Conservation (phyloP, 176 grass and related monocot genomes). For the Pontederia crassipes region DNA sequence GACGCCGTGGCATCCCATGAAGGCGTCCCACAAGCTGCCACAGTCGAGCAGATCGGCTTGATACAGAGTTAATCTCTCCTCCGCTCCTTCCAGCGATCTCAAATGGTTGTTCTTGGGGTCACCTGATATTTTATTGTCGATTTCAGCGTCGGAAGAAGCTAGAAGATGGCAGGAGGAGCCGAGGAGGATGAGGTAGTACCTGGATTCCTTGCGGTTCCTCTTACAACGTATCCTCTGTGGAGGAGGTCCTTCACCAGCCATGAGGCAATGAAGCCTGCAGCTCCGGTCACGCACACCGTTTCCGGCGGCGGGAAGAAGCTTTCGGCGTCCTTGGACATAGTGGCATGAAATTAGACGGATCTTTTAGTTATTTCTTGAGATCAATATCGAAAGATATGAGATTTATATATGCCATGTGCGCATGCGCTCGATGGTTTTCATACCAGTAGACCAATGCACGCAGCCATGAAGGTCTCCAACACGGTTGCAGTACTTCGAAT, state of each 20-base stretch:
- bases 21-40: constrained; percentile 14
- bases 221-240: constrained; percentile 31
- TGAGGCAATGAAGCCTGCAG: constrained; percentile 35
- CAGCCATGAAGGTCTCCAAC: no score
- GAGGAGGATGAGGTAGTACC: not conserved
- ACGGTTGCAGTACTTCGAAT: no score
- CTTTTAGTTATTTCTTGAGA: no score
- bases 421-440: no score
- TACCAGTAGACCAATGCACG: no score
- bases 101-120: constrained; percentile 39
- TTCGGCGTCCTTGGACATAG: no score
- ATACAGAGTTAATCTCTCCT: constrained; percentile 27
- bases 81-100: constrained; percentile 8
- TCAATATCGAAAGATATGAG: no score
- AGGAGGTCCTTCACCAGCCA: constrained; percentile 48
- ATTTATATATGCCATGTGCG: no score
- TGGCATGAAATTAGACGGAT: no score
- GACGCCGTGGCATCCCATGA: constrained; percentile 40
- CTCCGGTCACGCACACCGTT: constrained; percentile 36
- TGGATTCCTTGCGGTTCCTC: constrained; percentile 37
- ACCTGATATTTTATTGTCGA: not conserved
- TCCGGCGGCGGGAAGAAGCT: no score
- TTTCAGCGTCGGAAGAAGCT: no score
- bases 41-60: constrained; percentile 32
- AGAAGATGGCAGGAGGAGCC: no score